phyloP scores from a whole-genome alignment of 2,329 filamentous ascomycete species.

The Fusarium tjaetaba region DNA sequence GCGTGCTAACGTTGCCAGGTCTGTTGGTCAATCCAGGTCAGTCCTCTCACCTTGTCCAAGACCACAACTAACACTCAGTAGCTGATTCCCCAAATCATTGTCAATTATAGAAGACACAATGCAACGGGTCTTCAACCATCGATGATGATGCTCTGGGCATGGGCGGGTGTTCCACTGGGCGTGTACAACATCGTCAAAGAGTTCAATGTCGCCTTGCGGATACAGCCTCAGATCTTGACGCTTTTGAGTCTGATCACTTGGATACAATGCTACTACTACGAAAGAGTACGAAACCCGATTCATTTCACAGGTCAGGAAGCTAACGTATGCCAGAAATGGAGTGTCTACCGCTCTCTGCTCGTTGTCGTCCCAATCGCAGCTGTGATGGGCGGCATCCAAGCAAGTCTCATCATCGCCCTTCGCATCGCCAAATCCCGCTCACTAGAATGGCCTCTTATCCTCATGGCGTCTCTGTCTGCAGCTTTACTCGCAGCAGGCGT shows the following conservation, averaged over 20 bases:
- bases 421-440: slow-evolving; percentile 55
- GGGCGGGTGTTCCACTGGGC: slow-evolving; percentile 73
- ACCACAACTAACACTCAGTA: slow-evolving; percentile 44
- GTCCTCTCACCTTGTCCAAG: not conserved
- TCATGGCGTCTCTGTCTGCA: slow-evolving; percentile 75
- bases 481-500: slow-evolving; percentile 72
- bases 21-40: slow-evolving; percentile 73
- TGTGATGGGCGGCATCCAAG: slow-evolving; percentile 68
- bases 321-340: slow-evolving; percentile 59
- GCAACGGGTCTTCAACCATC: slow-evolving; percentile 71
- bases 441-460: slow-evolving; percentile 68
- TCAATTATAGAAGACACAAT: slow-evolving; percentile 74
- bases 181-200: slow-evolving; percentile 56
- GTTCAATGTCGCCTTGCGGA: slow-evolving; percentile 54
- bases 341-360: slow-evolving; percentile 56
- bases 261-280: slow-evolving; percentile 57
- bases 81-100: slow-evolving; percentile 74
- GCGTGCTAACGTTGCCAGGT: slow-evolving; percentile 44
- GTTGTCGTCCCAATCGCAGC: slow-evolving; percentile 62
- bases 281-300: slow-evolving; percentile 40
- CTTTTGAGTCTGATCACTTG: slow-evolving; percentile 55
- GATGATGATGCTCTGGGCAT: slow-evolving; percentile 79
- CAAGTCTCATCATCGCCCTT: slow-evolving; percentile 67
- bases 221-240: slow-evolving; percentile 57
- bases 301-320: fast-evolving